phyloP scores from a whole-genome alignment of 2,329 filamentous ascomycete genomes.

The Epichloe typhina region DNA sequence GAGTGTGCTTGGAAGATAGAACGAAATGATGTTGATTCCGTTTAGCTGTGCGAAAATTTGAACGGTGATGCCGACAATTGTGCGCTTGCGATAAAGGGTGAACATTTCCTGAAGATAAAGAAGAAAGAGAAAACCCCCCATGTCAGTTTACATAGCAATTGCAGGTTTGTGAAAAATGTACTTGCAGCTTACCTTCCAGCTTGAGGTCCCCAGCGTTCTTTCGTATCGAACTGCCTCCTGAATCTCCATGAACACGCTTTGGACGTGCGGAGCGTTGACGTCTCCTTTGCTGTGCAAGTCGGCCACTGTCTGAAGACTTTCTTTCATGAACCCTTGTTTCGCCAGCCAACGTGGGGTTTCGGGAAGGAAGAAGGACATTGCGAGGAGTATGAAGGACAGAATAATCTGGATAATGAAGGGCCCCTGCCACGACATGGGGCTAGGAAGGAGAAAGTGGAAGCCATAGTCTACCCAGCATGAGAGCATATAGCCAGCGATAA shows the following conservation, averaged over 20 bases:
- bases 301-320: constrained; percentile 24
- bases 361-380: constrained; percentile 13
- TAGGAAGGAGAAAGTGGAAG: constrained; percentile 7
- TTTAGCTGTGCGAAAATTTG: constrained; percentile 28
- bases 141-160: background rate
- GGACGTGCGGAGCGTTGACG: constrained; percentile 20
- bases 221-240: constrained; percentile 6
- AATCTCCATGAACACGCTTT: constrained; percentile 17
- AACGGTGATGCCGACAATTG: constrained; percentile 25
- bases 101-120: constrained; percentile 22
- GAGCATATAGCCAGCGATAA: constrained; percentile 9
- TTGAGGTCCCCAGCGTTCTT: constrained; percentile 5
- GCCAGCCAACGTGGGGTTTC: constrained; percentile 28
- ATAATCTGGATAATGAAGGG: constrained; percentile 9
- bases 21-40: constrained; percentile 29
- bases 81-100: constrained; percentile 27
- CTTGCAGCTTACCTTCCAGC: background rate
- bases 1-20: constrained; percentile 25
- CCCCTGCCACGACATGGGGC: constrained; percentile 7
- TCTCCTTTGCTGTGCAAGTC: constrained; percentile 25
- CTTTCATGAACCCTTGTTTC: constrained; percentile 17
- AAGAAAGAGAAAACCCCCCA: background rate
- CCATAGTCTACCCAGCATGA: constrained; percentile 9
- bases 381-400: constrained; percentile 6
- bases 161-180: too few species aligned